These are phyloP conservation scores for Phoma herbarum DNA, from an alignment of 2,329 filamentous ascomycete genomes.

Conservation along the genomic window DNA sequence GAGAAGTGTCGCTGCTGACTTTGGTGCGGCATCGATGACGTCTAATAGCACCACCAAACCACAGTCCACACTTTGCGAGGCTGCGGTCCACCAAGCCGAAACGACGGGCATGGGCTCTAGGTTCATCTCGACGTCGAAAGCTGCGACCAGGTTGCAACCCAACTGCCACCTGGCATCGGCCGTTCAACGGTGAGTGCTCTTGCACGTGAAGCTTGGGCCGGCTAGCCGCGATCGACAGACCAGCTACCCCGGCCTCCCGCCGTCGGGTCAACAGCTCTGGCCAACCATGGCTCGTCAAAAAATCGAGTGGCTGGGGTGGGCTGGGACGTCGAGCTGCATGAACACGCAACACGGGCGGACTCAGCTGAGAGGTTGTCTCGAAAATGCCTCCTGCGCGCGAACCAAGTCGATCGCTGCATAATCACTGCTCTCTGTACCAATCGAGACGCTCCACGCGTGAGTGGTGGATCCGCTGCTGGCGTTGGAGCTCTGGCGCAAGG, in stretches of 20 bases:
- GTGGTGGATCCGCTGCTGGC: slow-evolving; percentile 21
- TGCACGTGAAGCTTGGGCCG: slow-evolving; percentile 23
- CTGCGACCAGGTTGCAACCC: slow-evolving; percentile 4
- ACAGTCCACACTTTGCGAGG: slow-evolving; percentile 4
- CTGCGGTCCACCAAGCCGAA: slow-evolving; percentile 4
- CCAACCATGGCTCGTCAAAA: slow-evolving; percentile 20
- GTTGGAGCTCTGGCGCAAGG: slow-evolving; percentile 13
- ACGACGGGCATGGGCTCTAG: slow-evolving; percentile 3
- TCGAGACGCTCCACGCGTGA: slow-evolving; percentile 45
- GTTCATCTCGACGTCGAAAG: not conserved
- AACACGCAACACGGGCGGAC: slow-evolving; percentile 30
- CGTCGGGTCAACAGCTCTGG: slow-evolving; percentile 1
- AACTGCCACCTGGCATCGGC: slow-evolving; percentile 13
- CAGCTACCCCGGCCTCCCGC: slow-evolving; percentile 19
- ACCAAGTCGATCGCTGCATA: slow-evolving; percentile 32
- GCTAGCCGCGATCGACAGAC: slow-evolving; percentile 17
- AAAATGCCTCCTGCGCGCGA: slow-evolving; percentile 35
- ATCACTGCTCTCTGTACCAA: slow-evolving; percentile 31
- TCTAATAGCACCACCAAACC: not conserved
- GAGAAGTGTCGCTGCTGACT: not conserved
- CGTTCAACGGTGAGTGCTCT: slow-evolving; percentile 10
- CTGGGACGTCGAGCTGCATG: slow-evolving; percentile 19
- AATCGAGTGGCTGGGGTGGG: slow-evolving; percentile 39
- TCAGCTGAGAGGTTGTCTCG: slow-evolving; percentile 39
- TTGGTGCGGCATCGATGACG: slow-evolving; percentile 16